Percentiles rank a stretch among this genome's conserved stretches.
Conservation (phyloP, 345 rosid species). For the Euphorbia pulcherrima region DNA sequence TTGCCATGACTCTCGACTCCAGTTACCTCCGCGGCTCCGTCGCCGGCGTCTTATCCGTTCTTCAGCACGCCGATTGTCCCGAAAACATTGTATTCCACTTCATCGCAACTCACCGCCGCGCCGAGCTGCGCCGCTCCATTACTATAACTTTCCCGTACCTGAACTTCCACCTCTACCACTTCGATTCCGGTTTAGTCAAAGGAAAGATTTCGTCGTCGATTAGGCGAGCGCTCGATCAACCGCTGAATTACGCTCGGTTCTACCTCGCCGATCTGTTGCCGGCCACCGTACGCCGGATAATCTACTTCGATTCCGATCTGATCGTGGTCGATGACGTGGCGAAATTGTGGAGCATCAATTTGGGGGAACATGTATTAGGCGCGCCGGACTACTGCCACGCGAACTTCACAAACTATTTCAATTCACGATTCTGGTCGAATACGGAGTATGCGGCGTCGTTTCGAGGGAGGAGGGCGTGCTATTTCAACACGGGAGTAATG, state of each 20-base stretch:
- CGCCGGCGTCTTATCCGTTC: slow-evolving; percentile 78
- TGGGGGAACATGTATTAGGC: slow-evolving; percentile 57
- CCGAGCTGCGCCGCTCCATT: slow-evolving; percentile 53
- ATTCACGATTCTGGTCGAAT: slow-evolving; percentile 62
- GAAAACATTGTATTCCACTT: slow-evolving; percentile 86
- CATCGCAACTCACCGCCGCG: slow-evolving; percentile 47
- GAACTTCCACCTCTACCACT: slow-evolving; percentile 61
- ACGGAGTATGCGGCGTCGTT: slow-evolving; percentile 40
- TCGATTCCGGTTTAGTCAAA: slow-evolving; percentile 55
- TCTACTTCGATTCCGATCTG: slow-evolving; percentile 86
- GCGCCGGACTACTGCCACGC: slow-evolving; percentile 91
- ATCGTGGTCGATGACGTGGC: slow-evolving; percentile 84
- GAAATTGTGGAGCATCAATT: slow-evolving; percentile 58
- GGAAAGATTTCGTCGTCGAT: slow-evolving; percentile 70
- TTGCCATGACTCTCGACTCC: slow-evolving; percentile 80
- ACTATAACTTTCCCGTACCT: slow-evolving; percentile 72
- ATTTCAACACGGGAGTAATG: slow-evolving; percentile 95
- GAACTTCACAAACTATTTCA: slow-evolving; percentile 69
- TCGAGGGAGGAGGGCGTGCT: slow-evolving; percentile 51
- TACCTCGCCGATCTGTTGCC: slow-evolving; percentile 82
- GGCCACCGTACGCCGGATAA: slow-evolving; percentile 49
- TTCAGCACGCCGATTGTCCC: slow-evolving; percentile 78
- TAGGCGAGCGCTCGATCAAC: slow-evolving; percentile 77
- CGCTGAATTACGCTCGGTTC: slow-evolving; percentile 81
- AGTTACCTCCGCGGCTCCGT: slow-evolving; percentile 87